Percentiles rank a stretch among this genome's conserved stretches.
phyloP scores from a whole-genome alignment of 2,329 filamentous ascomycete genomes.

The Diaporthe sp. region DNA sequence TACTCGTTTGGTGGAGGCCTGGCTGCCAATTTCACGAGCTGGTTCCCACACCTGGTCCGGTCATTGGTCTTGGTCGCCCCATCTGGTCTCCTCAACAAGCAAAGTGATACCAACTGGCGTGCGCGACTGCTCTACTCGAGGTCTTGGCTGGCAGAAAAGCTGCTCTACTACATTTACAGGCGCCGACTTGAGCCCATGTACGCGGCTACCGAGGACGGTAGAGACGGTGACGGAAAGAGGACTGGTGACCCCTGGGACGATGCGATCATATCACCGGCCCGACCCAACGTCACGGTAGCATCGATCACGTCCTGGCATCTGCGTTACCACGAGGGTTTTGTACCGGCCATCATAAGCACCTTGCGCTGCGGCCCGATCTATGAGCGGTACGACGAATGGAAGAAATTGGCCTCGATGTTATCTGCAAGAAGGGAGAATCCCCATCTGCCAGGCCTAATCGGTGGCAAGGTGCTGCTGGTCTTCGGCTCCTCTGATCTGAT shows the following conservation, averaged over 20 bases:
- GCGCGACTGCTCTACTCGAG: conserved; percentile 74
- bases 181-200: conserved; percentile 62
- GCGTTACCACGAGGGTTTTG: conserved; percentile 74
- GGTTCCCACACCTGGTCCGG: conserved; percentile 78
- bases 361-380: conserved; percentile 80
- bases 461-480: conserved; percentile 73
- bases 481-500: conserved; percentile 77
- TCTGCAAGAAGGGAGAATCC: conserved; percentile 51
- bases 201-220: conserved; percentile 53
- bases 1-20: conserved; percentile 89
- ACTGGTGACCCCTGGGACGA: conserved; percentile 58
- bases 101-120: conserved; percentile 53
- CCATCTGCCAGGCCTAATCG: conserved; percentile 53
- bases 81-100: conserved; percentile 73
- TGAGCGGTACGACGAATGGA: conserved; percentile 74
- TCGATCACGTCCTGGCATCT: conserved; percentile 80
- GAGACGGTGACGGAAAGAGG: conserved; percentile 55
- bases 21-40: conserved; percentile 78
- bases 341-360: conserved; percentile 78
- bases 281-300: conserved; percentile 69
- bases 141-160: conserved; percentile 70
- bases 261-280: conserved; percentile 65
- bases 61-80: conserved; percentile 84
- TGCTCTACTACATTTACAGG: conserved; percentile 68
- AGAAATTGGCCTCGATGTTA: conserved; percentile 65